A percentile compares a stretch with the other conserved stretches of the same genome.
phyloP scores from a whole-genome alignment of 1,284 basidiomycete genomes.

The Sporisorium reilianum region DNA sequence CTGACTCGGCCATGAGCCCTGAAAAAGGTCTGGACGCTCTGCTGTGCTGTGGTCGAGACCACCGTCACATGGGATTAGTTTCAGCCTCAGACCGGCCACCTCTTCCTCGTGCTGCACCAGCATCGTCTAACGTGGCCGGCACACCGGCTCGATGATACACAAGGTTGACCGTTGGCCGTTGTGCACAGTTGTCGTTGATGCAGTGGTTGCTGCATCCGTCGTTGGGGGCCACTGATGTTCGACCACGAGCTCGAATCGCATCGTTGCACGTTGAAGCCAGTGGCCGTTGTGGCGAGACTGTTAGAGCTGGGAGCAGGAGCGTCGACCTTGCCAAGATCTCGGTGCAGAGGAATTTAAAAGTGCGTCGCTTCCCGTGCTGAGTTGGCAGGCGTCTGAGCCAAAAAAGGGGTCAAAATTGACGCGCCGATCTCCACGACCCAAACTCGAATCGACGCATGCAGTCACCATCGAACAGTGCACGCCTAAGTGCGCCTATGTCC shows the following conservation, averaged over 20 bases:
- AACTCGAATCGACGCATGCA: conserved; percentile 5
- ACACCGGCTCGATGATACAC: background rate
- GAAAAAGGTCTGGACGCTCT: background rate
- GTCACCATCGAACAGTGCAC: conserved; percentile 20
- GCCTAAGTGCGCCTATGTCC: conserved; percentile 22
- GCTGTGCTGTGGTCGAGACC: background rate
- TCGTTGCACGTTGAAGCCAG: too few species aligned
- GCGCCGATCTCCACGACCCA: conserved; percentile 25
- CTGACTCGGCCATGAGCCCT: conserved; percentile 5
- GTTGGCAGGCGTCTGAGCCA: too few species aligned
- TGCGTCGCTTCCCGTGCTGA: background rate
- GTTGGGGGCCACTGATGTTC: background rate
- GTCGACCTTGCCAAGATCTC: conserved; percentile 1
- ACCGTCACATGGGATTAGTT: background rate
- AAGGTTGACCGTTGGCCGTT: background rate
- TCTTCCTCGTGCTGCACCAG: background rate
- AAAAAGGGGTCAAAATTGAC: background rate
- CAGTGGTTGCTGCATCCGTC: background rate
- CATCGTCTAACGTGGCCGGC: background rate
- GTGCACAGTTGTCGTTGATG: background rate
- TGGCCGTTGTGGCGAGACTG: background rate
- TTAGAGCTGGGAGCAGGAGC: background rate
- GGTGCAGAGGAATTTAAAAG: background rate
- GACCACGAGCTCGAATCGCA: too few species aligned
- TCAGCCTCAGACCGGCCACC: conserved; percentile 1